Percentiles rank a stretch among this genome's conserved stretches.
These are phyloP conservation scores for Peribolospora kevripleyi DNA, from an alignment of 768 basidiomycete genomes.

Conservation along the genomic window DNA sequence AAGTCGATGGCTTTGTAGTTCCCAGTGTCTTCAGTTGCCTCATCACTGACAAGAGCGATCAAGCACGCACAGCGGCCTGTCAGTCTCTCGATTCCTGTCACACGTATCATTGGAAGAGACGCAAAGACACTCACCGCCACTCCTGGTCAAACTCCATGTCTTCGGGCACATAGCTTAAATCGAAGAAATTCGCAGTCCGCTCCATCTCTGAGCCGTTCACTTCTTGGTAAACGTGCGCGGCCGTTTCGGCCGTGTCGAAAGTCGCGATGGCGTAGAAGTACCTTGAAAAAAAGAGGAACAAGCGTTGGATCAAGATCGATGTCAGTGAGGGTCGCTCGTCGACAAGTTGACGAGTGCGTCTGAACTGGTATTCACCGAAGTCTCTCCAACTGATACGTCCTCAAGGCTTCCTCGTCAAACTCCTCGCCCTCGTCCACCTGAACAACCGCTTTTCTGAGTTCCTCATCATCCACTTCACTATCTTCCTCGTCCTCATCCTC, in stretches of 20 bases:
- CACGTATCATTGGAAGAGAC: no score
- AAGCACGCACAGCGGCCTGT: no score
- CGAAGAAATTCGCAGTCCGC: slow-evolving; percentile 83
- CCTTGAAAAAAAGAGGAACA: slow-evolving; percentile 22
- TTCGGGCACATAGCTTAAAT: slow-evolving; percentile 64
- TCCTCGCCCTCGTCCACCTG: slow-evolving; percentile 31
- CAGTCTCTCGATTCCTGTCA: no score
- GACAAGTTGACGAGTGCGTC: neutral
- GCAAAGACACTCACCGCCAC: slow-evolving; percentile 30
- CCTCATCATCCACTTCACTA: slow-evolving; percentile 11
- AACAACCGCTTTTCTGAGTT: slow-evolving; percentile 14
- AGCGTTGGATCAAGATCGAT: neutral
- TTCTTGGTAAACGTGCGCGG: slow-evolving; percentile 55
- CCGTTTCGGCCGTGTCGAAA: slow-evolving; percentile 53
- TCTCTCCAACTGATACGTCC: slow-evolving; percentile 80
- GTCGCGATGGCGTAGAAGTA: slow-evolving; percentile 90
- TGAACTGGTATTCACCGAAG: slow-evolving; percentile 36
- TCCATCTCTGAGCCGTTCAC: slow-evolving; percentile 88
- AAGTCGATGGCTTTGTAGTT: slow-evolving; percentile 62
- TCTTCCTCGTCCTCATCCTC: slow-evolving; percentile 27
- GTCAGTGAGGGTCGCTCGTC: neutral
- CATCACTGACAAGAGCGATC: slow-evolving; percentile 34
- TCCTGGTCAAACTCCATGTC: slow-evolving; percentile 64
- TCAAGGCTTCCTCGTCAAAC: slow-evolving; percentile 62
- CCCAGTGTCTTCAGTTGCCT: slow-evolving; percentile 42